Evolutionary conservation across 2,329 filamentous ascomycete species (phyloP).

Genomic region (Exophiala alcalophila): DNA sequence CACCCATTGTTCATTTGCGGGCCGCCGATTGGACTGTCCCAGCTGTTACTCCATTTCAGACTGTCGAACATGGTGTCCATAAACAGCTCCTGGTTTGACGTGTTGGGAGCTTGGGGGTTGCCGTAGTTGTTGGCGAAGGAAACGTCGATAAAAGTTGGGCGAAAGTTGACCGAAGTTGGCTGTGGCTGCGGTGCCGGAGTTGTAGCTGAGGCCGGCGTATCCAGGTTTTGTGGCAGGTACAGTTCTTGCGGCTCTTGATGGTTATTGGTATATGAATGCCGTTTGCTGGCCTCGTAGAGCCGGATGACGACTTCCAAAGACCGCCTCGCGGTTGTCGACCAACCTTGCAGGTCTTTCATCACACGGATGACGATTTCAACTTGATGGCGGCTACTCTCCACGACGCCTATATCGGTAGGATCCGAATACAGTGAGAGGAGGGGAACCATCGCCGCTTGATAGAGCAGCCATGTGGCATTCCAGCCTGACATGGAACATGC

Average conservation of each 20-base stretch:
- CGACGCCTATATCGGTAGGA: conserved; percentile 38
- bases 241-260: conserved; percentile 14
- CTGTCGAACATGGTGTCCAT: conserved; percentile 29
- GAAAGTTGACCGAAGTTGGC: conserved; percentile 3
- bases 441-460: conserved; percentile 76
- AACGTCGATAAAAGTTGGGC: conserved; percentile 19
- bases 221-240: conserved; percentile 7
- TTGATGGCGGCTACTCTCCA: conserved; percentile 58
- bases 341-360: conserved; percentile 57
- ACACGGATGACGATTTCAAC: conserved; percentile 49
- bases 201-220: conserved; percentile 10
- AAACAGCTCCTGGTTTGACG: conserved; percentile 22
- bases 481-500: conserved; percentile 74
- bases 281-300: conserved; percentile 58
- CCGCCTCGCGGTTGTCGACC: conserved; percentile 61
- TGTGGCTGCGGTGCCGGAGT: conserved; percentile 12
- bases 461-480: conserved; percentile 80
- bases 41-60: conserved; percentile 27
- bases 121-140: conserved; percentile 21
- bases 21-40: conserved; percentile 25
- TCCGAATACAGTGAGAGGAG: conserved; percentile 73
- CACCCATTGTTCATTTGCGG: conserved; percentile 21
- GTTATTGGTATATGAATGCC: conserved; percentile 26
- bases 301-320: conserved; percentile 62
- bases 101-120: conserved; percentile 14